Evolutionary conservation across 1,139 yeast genomes (phyloP).

Genomic region (Wickerhamomyces sp.): DNA sequence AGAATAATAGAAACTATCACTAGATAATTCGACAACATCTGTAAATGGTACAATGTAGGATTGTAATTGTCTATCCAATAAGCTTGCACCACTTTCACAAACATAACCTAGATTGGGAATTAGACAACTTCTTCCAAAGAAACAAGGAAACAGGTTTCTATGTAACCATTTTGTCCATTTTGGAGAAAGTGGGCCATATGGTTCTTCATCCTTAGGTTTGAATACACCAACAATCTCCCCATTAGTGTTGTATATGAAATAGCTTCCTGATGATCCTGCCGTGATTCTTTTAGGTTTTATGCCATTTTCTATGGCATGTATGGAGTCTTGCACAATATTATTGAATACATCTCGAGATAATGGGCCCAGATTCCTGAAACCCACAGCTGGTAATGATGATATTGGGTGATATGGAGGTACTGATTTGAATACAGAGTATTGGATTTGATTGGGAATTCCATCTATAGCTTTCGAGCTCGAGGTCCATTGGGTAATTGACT

Average conservation of each 20-base stretch:
- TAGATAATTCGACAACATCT: conserved; percentile 49
- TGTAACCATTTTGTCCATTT: conserved; percentile 83
- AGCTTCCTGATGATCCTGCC: conserved; percentile 71
- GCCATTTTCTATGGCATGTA: conserved; percentile 38
- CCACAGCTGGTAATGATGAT: conserved; percentile 26
- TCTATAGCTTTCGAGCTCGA: conserved; percentile 12
- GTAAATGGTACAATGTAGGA: conserved; percentile 65
- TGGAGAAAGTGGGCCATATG: conserved; percentile 74
- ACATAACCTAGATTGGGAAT: conserved; percentile 72
- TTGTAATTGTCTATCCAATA: conserved; percentile 55
- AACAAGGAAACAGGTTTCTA: conserved; percentile 70
- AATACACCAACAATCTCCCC: conserved; percentile 51
- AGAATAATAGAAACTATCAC: conserved; percentile 52
- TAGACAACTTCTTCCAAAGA: conserved; percentile 69
- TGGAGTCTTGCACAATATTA: conserved; percentile 34
- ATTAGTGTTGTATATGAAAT: conserved; percentile 44
- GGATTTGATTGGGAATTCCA: conserved; percentile 32
- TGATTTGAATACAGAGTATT: conserved; percentile 50
- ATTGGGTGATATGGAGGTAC: conserved; percentile 28
- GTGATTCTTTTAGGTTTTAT: conserved; percentile 50
- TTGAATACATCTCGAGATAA: conserved; percentile 32
- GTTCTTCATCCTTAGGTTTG: conserved; percentile 80
- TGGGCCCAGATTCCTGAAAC: conserved; percentile 29
- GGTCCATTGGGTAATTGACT: conserved; percentile 18
- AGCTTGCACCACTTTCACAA: conserved; percentile 69